These are phyloP conservation scores for Globisporangium rhizosaccharum DNA, from an alignment of 352 stramenopile species.

Conservation along the genomic window DNA sequence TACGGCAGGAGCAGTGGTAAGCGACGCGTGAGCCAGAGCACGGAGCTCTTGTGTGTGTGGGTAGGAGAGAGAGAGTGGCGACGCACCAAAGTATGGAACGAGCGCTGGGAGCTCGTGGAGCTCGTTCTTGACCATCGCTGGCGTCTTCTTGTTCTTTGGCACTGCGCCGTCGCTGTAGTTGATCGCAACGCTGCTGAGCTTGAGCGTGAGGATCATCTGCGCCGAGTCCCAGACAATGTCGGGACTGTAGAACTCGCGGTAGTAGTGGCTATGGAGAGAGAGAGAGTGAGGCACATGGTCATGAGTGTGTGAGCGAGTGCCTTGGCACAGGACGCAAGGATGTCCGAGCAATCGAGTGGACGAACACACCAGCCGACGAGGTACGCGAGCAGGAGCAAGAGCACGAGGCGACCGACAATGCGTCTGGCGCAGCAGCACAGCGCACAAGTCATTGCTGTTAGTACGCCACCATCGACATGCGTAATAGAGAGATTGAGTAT, in stretches of 20 bases:
- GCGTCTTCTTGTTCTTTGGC: conserved; percentile 70
- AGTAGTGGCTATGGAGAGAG: conserved; percentile 55
- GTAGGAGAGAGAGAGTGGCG: too few relatives aligned
- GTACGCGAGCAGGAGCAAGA: conserved; percentile 56
- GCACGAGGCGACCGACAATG: conserved; percentile 57
- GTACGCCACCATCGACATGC: background rate
- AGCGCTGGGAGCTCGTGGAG: conserved; percentile 50
- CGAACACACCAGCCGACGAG: conserved; percentile 50
- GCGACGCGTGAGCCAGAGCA: background rate
- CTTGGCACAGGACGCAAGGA: background rate
- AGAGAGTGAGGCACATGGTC: background rate
- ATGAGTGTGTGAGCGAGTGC: background rate
- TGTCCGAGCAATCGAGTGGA: background rate
- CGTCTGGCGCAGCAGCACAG: conserved; percentile 24
- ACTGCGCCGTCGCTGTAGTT: conserved; percentile 79
- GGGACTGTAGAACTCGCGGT: conserved; percentile 74
- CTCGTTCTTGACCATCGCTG: conserved; percentile 70
- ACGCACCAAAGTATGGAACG: conserved; percentile 67
- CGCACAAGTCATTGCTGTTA: background rate
- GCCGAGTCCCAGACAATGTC: conserved; percentile 81
- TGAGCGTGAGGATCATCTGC: conserved; percentile 86
- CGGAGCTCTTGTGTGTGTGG: background rate
- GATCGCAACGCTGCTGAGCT: conserved; percentile 71
- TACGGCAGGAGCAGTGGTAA: background rate
- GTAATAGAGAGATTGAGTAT: background rate